A percentile compares a stretch with the other conserved stretches of the same genome.
Evolutionary conservation across 1,284 basidiomycete genomes (phyloP).

Genomic region (Sporisorium reilianum): DNA sequence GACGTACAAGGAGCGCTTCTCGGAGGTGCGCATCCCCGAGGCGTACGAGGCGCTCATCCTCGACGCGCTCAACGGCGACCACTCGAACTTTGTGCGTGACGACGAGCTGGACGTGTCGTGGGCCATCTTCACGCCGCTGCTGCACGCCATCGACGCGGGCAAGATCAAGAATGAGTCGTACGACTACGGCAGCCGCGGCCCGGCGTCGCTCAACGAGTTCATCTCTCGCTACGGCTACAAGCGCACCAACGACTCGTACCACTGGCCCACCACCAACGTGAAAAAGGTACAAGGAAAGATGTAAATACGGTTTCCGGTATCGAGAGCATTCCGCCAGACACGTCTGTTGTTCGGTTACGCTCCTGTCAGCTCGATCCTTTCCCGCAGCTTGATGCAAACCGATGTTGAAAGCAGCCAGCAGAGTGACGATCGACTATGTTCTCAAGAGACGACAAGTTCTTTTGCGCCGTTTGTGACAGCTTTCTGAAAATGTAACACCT

Average conservation of each 20-base stretch:
- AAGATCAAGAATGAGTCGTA: slow-evolving; percentile 65
- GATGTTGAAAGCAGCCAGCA: neutral
- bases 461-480: too few species aligned
- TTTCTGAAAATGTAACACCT: neutral
- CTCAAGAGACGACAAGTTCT: too few species aligned
- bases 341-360: neutral
- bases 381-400: neutral
- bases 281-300: slow-evolving; percentile 57
- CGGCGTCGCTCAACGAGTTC: slow-evolving; percentile 63
- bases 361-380: neutral
- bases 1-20: slow-evolving; percentile 66
- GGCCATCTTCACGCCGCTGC: slow-evolving; percentile 69
- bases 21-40: slow-evolving; percentile 64
- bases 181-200: slow-evolving; percentile 64
- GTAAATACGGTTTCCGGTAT: slow-evolving; percentile 15
- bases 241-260: slow-evolving; percentile 58
- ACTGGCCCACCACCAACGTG: slow-evolving; percentile 64
- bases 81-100: slow-evolving; percentile 70
- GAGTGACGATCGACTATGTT: neutral
- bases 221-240: slow-evolving; percentile 61
- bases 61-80: slow-evolving; percentile 68
- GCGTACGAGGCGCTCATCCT: slow-evolving; percentile 70
- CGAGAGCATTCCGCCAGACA: too few species aligned
- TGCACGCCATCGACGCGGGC: slow-evolving; percentile 66
- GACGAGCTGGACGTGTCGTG: slow-evolving; percentile 69